Evolutionary conservation across 1,284 basidiomycete genomes (phyloP).

Genomic region (Cutaneotrichosporon dermatis): DNA sequence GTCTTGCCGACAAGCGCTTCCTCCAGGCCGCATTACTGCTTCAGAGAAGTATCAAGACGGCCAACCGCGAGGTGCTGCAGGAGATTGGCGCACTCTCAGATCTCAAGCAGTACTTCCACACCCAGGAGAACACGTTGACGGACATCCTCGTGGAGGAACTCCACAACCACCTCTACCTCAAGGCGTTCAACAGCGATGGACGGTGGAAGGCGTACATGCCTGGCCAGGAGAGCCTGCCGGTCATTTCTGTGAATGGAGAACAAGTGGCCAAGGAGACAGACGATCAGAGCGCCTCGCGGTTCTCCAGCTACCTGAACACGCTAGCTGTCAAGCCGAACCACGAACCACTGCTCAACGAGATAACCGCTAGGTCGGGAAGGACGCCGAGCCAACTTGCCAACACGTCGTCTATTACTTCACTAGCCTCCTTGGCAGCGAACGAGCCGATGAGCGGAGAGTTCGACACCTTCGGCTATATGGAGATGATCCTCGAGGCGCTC

Average conservation of each 20-base stretch:
- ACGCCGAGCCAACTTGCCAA: constrained; percentile 2
- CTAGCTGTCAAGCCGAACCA: constrained; percentile 68
- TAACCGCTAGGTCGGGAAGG: not conserved
- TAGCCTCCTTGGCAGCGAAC: constrained; percentile 35
- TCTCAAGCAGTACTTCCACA: constrained; percentile 74
- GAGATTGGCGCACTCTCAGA: constrained; percentile 93
- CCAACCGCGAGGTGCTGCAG: constrained; percentile 85
- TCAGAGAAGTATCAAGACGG: constrained; percentile 80
- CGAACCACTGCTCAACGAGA: constrained; percentile 57
- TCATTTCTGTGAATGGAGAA: constrained; percentile 19
- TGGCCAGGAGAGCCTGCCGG: constrained; percentile 58
- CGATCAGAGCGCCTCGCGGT: constrained; percentile 28
- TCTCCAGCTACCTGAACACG: constrained; percentile 62
- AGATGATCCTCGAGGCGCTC: constrained; percentile 86
- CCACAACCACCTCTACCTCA: constrained; percentile 95
- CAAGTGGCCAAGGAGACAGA: constrained; percentile 3
- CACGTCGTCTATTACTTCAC: constrained; percentile 51
- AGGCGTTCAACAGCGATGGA: constrained; percentile 90
- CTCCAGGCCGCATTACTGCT: constrained; percentile 85
- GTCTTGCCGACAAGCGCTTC: constrained; percentile 94
- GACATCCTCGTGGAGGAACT: constrained; percentile 95
- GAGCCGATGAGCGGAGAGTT: constrained; percentile 5
- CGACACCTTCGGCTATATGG: constrained; percentile 82
- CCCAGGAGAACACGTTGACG: constrained; percentile 83
- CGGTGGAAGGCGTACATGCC: constrained; percentile 82